These are phyloP conservation scores for Ophiostoma novo-ulmi DNA, from an alignment of 2,329 filamentous ascomycete genomes.

Conservation along the genomic window DNA sequence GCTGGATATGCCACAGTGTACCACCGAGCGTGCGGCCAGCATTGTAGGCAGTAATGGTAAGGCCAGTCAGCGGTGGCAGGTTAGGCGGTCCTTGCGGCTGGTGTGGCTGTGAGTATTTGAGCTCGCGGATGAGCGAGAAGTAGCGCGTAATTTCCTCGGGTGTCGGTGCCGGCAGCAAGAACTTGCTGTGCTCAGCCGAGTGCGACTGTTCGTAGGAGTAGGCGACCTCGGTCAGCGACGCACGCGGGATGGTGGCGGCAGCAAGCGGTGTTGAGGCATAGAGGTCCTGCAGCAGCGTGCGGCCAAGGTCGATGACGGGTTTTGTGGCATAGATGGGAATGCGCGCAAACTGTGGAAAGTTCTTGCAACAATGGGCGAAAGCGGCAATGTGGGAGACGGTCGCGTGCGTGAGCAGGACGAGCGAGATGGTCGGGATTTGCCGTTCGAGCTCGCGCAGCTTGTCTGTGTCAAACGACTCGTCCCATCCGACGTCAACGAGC, in stretches of 20 bases:
- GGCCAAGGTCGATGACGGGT: constrained; percentile 87
- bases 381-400: constrained; percentile 88
- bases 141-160: constrained; percentile 86
- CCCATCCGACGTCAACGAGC: constrained; percentile 92
- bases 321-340: constrained; percentile 93
- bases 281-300: constrained; percentile 83
- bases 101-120: constrained; percentile 96
- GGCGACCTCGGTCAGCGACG: constrained; percentile 62
- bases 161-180: constrained; percentile 65
- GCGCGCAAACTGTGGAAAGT: constrained; percentile 84
- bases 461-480: constrained; percentile 77
- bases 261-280: constrained; percentile 88
- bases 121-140: constrained; percentile 81
- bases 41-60: constrained; percentile 95
- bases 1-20: constrained; percentile 98
- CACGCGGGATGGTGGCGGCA: constrained; percentile 71
- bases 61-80: constrained; percentile 79
- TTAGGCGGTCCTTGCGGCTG: constrained; percentile 82
- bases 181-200: constrained; percentile 45
- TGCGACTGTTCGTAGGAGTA: constrained; percentile 51
- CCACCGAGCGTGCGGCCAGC: constrained; percentile 93
- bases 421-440: constrained; percentile 83
- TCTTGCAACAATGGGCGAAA: constrained; percentile 94
- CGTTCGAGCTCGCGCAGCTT: constrained; percentile 86
- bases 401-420: constrained; percentile 91